phyloP scores from a whole-genome alignment of 2,329 filamentous ascomycete species.

The Arthroderma uncinatum region DNA sequence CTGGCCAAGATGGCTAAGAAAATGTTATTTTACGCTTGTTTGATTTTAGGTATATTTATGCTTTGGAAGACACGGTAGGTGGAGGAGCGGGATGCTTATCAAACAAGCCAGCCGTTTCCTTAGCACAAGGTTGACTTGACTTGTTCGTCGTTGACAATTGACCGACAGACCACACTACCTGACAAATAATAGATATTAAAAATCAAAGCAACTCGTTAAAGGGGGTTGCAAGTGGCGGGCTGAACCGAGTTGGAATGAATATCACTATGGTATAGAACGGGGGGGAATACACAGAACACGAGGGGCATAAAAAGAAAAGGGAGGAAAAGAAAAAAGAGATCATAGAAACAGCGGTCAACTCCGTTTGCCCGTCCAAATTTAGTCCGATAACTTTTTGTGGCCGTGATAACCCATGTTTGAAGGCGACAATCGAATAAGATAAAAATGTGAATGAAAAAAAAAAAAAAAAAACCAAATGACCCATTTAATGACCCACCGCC shows the following conservation, averaged over 20 bases:
- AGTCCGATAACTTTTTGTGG: slow-evolving; percentile 7
- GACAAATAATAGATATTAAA: background rate
- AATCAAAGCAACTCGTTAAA: background rate
- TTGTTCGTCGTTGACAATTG: background rate
- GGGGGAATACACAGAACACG: background rate
- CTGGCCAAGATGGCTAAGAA: background rate
- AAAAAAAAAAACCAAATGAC: background rate
- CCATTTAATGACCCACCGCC: slow-evolving; percentile 2
- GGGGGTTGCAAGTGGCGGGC: background rate
- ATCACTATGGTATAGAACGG: slow-evolving; percentile 1
- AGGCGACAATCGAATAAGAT: background rate
- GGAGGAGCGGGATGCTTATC: background rate
- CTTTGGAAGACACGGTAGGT: background rate
- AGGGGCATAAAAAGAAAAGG: background rate
- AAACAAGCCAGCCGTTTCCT: background rate
- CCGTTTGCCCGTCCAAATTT: slow-evolving; percentile 7
- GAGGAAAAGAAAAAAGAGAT: background rate
- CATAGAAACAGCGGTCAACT: slow-evolving; percentile 1
- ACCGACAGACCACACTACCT: background rate
- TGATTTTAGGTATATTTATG: background rate
- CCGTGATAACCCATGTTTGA: background rate
- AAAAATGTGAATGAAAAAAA: background rate
- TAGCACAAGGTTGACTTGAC: slow-evolving; percentile 2
- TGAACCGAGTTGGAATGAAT: background rate
- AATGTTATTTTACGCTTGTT: background rate